Base-by-base conservation (phyloP, 2,329 filamentous ascomycete species). In the Claviceps pusilla region DNA sequence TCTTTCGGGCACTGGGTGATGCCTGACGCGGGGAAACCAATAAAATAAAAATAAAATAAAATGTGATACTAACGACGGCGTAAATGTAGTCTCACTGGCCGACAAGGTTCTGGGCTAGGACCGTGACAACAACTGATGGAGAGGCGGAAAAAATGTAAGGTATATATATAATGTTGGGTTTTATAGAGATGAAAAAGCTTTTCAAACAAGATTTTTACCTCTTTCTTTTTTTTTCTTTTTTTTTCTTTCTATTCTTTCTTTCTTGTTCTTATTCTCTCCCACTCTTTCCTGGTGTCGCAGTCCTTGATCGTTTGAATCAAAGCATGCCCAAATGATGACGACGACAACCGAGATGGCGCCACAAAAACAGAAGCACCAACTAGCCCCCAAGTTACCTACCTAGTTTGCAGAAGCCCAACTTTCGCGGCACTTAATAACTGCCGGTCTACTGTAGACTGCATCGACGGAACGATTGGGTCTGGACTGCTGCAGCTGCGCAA, bases 71-170 rank as follows among this genome's bases (percentile, higher is more conserved):
- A 31, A 50, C 56, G 39, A 55, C 43, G 19, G 19, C 5, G 49
- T 35, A 5, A 16, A 39, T 39, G 9, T 57, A 76, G 76, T 77
- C 12, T 76, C 75, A 7, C 63, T 77, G 65, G 76, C 76, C 50
- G 71, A 76, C 42, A 73, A 77, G 56, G 76, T 79, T 6, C 59
- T 78, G 42, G 70, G 52, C 50, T 64, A 54, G 55, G 51, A 6
- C 7, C 19, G 14, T 28, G 19, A 35, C 45, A 33, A 41, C 29
- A 48, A 3, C 5, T 43, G n/a, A 46, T 37, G 29, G 19, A 19
- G 9, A 11, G 28, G 16, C 24, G 47, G 46, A 28, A 14, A 19
- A 12, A 28, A 41, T 45, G 50, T 28, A 42, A 19, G 43, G 14
- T 19, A 33, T 7, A 33, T 33, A 19, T 14, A 47, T 12, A 28